Percentiles rank a stretch among this genome's conserved stretches.
phyloP scores from a whole-genome alignment of 2,329 filamentous ascomycete genomes.

The Claviceps africana region DNA sequence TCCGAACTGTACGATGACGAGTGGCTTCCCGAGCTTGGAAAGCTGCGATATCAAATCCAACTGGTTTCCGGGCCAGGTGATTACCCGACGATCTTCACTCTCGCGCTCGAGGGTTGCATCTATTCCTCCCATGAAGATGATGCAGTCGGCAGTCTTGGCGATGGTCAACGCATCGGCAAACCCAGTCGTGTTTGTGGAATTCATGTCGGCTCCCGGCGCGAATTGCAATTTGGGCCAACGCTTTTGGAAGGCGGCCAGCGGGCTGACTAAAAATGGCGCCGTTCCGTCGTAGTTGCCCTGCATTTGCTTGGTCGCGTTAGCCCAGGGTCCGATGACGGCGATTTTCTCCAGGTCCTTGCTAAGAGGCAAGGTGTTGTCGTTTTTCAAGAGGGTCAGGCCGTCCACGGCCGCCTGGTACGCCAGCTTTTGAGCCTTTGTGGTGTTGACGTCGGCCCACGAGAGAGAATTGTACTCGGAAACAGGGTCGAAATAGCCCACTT shows the following conservation, averaged over 20 bases:
- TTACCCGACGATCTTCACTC: conserved; percentile 32
- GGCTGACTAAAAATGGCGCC: conserved; percentile 9
- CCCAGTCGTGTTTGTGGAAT: not conserved
- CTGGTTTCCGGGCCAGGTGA: conserved; percentile 39
- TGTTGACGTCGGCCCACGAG: conserved; percentile 40
- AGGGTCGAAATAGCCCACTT: conserved; percentile 43
- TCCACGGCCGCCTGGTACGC: conserved; percentile 39
- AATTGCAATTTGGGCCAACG: not conserved
- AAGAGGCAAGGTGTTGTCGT: conserved; percentile 36
- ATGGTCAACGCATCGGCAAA: not conserved
- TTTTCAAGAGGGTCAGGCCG: conserved; percentile 38
- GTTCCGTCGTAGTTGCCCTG: conserved; percentile 14
- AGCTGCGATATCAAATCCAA: conserved; percentile 31
- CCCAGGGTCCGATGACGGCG: conserved; percentile 22
- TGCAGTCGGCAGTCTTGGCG: conserved; percentile 22
- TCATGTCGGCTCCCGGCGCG: not conserved
- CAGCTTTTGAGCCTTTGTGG: conserved; percentile 36
- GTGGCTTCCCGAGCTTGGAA: conserved; percentile 28
- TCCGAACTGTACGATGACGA: conserved; percentile 38
- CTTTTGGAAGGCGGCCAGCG: conserved; percentile 3
- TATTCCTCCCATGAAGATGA: conserved; percentile 42
- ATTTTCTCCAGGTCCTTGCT: conserved; percentile 10
- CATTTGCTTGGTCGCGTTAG: conserved; percentile 22
- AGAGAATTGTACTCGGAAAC: conserved; percentile 36
- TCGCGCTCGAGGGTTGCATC: conserved; percentile 39